Percentiles rank a stretch among this genome's conserved stretches.
Evolutionary conservation across 768 basidiomycete species (phyloP).

Genomic region (Solioccasus polychromus): DNA sequence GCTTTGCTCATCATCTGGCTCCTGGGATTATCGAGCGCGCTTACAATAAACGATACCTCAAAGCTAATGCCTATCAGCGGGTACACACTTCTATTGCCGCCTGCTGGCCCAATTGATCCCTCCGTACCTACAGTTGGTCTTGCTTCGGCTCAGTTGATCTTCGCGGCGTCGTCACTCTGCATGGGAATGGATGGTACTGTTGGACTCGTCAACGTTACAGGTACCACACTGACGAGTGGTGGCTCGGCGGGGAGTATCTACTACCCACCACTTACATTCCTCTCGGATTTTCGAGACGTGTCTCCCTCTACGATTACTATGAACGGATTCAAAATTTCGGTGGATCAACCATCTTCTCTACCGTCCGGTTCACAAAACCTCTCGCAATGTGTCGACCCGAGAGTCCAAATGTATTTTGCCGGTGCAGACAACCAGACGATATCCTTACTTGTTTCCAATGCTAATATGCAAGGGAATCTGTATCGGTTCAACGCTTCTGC

Average conservation of each 20-base stretch:
- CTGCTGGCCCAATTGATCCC: slow-evolving; percentile 5
- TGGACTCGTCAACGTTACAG: slow-evolving; percentile 13
- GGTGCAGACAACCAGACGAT: no score
- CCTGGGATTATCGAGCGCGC: slow-evolving; percentile 8
- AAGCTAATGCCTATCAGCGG: neutral
- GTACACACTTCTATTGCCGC: neutral
- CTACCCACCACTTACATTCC: slow-evolving; percentile 15
- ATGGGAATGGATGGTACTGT: neutral
- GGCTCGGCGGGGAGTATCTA: neutral
- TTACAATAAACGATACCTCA: slow-evolving; percentile 13
- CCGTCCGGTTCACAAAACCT: neutral
- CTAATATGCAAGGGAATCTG: no score
- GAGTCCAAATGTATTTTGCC: no score
- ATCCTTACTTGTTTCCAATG: no score
- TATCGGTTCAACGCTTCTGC: neutral
- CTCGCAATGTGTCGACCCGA: neutral
- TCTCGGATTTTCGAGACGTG: no score
- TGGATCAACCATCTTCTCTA: neutral
- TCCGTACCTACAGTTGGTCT: neutral
- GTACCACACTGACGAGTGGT: neutral
- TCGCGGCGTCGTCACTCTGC: slow-evolving; percentile 5
- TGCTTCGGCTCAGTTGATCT: slow-evolving; percentile 2
- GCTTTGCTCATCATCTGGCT: slow-evolving; percentile 9
- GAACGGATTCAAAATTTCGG: neutral
- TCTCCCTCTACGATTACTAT: neutral